Conservation (phyloP, 768 basidiomycete species). For the Leccinum incarnatum region DNA sequence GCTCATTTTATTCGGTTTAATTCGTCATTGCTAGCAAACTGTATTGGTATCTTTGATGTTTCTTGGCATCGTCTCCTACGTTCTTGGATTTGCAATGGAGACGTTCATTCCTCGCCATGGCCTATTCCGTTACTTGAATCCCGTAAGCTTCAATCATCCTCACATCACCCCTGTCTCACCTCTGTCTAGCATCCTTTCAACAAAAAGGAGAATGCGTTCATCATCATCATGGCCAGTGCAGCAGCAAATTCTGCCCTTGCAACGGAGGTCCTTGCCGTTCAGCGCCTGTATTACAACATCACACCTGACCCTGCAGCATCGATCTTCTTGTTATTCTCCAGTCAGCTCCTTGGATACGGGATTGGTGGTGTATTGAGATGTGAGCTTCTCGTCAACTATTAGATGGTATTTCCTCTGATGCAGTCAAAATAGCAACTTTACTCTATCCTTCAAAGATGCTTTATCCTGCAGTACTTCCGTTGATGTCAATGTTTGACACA, state of each 20-base stretch:
- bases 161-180: not conserved
- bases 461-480: constrained; percentile 34
- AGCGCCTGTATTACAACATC: constrained; percentile 52
- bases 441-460: constrained; percentile 48
- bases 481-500: constrained; percentile 27
- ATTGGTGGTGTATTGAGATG: constrained; percentile 52
- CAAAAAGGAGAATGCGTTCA: constrained; percentile 58
- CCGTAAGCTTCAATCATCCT: constrained; percentile 22
- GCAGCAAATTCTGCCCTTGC: constrained; percentile 53
- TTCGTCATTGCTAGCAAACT: constrained; percentile 42
- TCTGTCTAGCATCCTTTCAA: constrained; percentile 50
- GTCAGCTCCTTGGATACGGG: constrained; percentile 46
- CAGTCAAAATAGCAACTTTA: constrained; percentile 17
- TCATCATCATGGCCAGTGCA: constrained; percentile 56
- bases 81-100: constrained; percentile 47
- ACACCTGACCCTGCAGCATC: constrained; percentile 44
- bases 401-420: not conserved
- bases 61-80: constrained; percentile 49
- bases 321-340: constrained; percentile 41
- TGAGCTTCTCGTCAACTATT: constrained; percentile 18
- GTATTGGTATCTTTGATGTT: constrained; percentile 53
- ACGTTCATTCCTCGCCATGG: constrained; percentile 45
- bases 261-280: constrained; percentile 54
- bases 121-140: constrained; percentile 49
- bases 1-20: not conserved